Evolutionary conservation across 2,329 filamentous ascomycete species (phyloP).

Genomic region (Thermoascus crustaceus): DNA sequence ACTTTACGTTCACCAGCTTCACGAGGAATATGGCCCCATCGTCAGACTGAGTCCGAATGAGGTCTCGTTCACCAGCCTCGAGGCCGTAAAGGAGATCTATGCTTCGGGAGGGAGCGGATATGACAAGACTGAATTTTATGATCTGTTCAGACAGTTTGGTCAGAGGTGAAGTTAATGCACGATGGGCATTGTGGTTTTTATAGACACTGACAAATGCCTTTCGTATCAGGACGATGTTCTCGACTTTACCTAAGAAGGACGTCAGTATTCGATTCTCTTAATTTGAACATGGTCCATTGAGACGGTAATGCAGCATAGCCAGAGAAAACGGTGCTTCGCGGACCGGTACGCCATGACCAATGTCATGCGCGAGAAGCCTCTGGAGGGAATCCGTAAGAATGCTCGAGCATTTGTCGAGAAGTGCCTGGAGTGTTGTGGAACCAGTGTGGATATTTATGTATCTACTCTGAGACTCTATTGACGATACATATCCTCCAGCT

Average conservation of each 20-base stretch:
- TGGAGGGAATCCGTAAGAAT: constrained; percentile 51
- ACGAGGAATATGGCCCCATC: constrained; percentile 18
- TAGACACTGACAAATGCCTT: not conserved
- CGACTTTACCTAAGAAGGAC: constrained; percentile 21
- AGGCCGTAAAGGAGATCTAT: constrained; percentile 26
- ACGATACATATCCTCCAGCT: not conserved
- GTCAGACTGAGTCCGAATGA: constrained; percentile 25
- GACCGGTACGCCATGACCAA: constrained; percentile 63
- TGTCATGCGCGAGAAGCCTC: constrained; percentile 48
- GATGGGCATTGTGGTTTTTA: not conserved
- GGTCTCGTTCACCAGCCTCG: constrained; percentile 20
- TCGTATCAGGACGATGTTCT: constrained; percentile 29
- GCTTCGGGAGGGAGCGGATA: constrained; percentile 27
- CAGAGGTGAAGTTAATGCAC: constrained; percentile 6
- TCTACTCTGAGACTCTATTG: constrained; percentile 17
- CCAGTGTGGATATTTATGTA: constrained; percentile 55
- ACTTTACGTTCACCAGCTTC: constrained; percentile 21
- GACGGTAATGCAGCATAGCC: constrained; percentile 45
- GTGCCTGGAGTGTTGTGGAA: constrained; percentile 40
- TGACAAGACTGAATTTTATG: constrained; percentile 30
- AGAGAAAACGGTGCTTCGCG: constrained; percentile 55
- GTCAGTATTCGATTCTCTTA: constrained; percentile 4
- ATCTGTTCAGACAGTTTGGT: constrained; percentile 26
- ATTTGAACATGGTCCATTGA: not conserved
- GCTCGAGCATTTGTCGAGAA: constrained; percentile 48